Evolutionary conservation across 2,329 filamentous ascomycete genomes (phyloP).

Genomic region (Cadophora sp.): DNA sequence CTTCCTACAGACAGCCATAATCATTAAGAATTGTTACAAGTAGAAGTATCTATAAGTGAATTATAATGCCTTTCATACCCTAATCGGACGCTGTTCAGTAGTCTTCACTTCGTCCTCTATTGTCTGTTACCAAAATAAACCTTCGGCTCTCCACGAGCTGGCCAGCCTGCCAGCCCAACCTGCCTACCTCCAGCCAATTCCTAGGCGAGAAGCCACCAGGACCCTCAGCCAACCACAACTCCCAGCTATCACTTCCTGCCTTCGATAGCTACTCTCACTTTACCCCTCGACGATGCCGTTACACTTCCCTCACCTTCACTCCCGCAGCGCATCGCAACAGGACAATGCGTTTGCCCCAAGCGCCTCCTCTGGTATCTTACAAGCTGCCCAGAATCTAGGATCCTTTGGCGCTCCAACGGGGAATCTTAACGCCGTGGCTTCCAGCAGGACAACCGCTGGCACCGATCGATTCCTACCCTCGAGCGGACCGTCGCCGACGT

Average conservation of each 20-base stretch:
- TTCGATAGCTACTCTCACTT: conserved; percentile 6
- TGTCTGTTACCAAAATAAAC: neutral
- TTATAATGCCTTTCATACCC: no score
- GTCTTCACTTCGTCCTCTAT: neutral
- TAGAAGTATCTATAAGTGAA: no score
- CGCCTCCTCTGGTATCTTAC: conserved; percentile 23
- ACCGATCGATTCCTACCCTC: conserved; percentile 17
- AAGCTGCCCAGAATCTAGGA: conserved; percentile 27
- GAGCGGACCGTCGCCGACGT: conserved; percentile 13
- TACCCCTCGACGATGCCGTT: conserved; percentile 15
- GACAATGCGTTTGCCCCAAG: conserved; percentile 22
- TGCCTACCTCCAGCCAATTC: neutral
- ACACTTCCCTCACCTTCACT: conserved; percentile 16
- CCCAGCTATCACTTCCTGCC: conserved; percentile 7
- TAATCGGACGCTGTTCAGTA: no score
- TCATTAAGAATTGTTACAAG: no score
- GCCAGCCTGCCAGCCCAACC: neutral
- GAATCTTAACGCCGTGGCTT: conserved; percentile 23
- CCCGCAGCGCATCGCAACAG: conserved; percentile 15
- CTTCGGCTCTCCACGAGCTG: neutral
- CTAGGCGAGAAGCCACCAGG: conserved; percentile 11
- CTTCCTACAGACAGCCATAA: no score
- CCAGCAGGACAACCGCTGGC: conserved; percentile 14
- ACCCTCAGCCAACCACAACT: conserved; percentile 15
- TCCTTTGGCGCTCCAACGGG: conserved; percentile 26